Evolutionary conservation across 2,329 filamentous ascomycete species (phyloP), one percentile per base, ranked within the genome.

Genomic region (Sporothrix curviconia): DNA sequence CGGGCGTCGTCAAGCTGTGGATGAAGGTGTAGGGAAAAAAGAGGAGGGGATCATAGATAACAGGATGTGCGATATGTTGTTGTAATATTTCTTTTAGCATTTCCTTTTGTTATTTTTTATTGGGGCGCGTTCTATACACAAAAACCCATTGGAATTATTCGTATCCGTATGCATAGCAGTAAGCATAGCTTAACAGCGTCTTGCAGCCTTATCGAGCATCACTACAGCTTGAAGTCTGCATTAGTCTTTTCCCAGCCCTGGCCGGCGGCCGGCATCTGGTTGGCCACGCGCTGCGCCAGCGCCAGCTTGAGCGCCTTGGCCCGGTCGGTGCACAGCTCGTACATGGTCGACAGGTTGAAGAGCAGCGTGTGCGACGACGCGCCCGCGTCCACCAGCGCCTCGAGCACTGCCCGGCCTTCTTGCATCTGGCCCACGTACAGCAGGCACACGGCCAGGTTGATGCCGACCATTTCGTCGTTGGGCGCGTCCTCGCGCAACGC

Each of bases 311-410:
- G 71, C 12, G 79, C 79, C 50, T 82, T 77, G 42, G 89, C 82
- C 61, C 82, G 80, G 65, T 97, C 92, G 0, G 89, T 92, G 68
- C 89, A 94, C 7, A 97, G 78, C 71, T 97, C 94, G 68, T 95
- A 97, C 65, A 96, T 83, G 0, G 92, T 97, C 11, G 86, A 84
- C 12, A 99, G 72, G 68, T 97, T 97, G 72, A 96, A 95, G 0
- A 95, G 81, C 2, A 96, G 73, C 0, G 89, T 89, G 61, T 89
- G 85, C 58, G 92, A 96, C 0, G 83, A 81, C 40, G 82, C 76
- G 1, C 84, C 82, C 0, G 75, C 69, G 3, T 82, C 77, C 0
- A 91, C 76, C 11, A 95, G 72, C 0, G 74, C 71, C 65, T 92
- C 86, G 3, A 96, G 74, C 1, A 89, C 71, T 12, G 76, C 71